Evolutionary conservation across 2,329 filamentous ascomycete species (phyloP), one percentile per base, ranked within the genome.

Genomic region (Beauveria pseudobassiana): DNA sequence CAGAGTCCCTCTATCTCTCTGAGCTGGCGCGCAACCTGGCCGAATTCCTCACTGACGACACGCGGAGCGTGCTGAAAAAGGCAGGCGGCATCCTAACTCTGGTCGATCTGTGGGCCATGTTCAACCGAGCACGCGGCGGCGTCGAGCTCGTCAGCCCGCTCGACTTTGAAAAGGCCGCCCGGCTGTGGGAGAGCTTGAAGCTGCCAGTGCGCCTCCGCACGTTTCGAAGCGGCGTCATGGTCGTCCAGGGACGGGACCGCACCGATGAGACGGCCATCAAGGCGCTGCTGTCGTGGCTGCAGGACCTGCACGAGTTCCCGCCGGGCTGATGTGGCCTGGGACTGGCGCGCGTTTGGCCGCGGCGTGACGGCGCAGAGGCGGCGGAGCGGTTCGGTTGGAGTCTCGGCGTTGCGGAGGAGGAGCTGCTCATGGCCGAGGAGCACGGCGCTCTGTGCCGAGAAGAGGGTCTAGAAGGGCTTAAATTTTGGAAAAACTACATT

Each of bases 381-480:
- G 95, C 95, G 0, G 90, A 96, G 73, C 81, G 86, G 55, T 99
- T 99, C 74, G 91, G 93, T 6, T 99, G 95, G 95, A 98, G 95
- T 72, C 88, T 99, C 8, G 95, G 95, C 9, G 93, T 99, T 24
- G 95, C 95, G 1, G 90, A 89, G 63, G 95, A 98, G 73, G 95
- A 99, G 76, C 80, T 99, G 14, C 90, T 97, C 72, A 97, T 99
- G 93, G 93, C 93, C 0, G 95, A 99, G 74, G 93, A 98, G 72
- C 86, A 84, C 61, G 95, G 95, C 0, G 85, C 87, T 3, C 73
- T 99, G 22, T 98, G 93, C 72, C 87, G 95, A 53, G 95, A 99
- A 72, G 93, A 96, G 69, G 88, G 91, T 5, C 85, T 98, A 16
- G 93, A 97, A 72, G 95, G 95, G 0, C 79, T 96, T 52, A 88